phyloP scores from a whole-genome alignment of 768 basidiomycete genomes.

The Kwoniella mangroviensis region DNA sequence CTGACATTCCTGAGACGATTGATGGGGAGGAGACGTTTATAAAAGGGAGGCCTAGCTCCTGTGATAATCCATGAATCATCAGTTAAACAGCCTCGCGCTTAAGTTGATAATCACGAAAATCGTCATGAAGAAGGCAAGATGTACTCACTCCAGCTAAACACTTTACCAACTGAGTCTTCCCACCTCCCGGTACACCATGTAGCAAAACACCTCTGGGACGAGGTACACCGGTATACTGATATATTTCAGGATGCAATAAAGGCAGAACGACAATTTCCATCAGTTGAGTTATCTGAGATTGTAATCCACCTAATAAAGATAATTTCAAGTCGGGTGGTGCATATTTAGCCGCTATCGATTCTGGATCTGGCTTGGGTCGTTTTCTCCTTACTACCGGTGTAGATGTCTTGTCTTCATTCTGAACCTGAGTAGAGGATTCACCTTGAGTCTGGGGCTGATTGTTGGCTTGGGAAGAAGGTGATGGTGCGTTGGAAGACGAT shows the following conservation, averaged over 20 bases:
- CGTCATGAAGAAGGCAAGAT: not conserved
- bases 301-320: conserved; percentile 85
- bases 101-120: no score
- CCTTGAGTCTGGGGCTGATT: not conserved
- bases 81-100: no score
- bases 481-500: conserved; percentile 9
- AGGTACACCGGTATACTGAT: conserved; percentile 87
- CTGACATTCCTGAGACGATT: conserved; percentile 97
- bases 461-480: conserved; percentile 7
- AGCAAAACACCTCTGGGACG: conserved; percentile 89
- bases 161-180: conserved; percentile 91
- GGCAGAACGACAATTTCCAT: conserved; percentile 97
- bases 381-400: conserved; percentile 18
- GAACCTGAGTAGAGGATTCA: no score
- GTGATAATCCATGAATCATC: no score
- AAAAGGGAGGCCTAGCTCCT: conserved; percentile 93
- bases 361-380: conserved; percentile 20
- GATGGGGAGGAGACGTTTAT: conserved; percentile 93
- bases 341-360: conserved; percentile 63
- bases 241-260: conserved; percentile 91
- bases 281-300: conserved; percentile 84
- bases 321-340: conserved; percentile 75
- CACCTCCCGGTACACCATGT: conserved; percentile 95
- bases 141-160: conserved; percentile 87
- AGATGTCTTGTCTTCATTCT: conserved; percentile 8